These are phyloP conservation scores for Cunninghamia lanceolata DNA, from an alignment of 75 land plant genomes.

Conservation along the genomic window DNA sequence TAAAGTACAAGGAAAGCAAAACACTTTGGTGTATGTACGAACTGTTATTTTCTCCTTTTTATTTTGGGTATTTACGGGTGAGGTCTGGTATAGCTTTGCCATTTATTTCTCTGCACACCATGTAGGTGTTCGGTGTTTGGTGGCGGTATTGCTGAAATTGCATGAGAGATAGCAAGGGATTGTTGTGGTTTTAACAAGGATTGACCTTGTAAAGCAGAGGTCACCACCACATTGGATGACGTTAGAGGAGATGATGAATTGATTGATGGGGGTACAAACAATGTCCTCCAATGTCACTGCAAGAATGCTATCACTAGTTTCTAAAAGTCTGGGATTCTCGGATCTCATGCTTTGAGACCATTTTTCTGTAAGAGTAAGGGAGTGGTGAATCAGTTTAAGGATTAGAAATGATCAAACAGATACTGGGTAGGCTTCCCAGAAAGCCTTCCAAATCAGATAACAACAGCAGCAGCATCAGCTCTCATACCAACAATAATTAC, in stretches of 20 bases:
- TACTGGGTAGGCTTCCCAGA: constrained; percentile 39
- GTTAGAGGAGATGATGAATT: neutral
- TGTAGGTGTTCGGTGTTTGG: neutral
- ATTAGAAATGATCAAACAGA: constrained; percentile 41
- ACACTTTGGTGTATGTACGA: neutral
- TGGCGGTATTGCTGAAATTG: neutral
- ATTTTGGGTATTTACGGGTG: neutral
- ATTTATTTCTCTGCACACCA: neutral
- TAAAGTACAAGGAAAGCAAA: neutral
- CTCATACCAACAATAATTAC: neutral
- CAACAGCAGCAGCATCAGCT: neutral
- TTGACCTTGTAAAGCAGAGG: neutral
- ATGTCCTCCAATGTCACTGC: neutral
- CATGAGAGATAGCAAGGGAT: neutral
- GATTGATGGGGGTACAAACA: neutral
- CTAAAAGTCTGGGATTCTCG: neutral
- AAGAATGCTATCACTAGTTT: neutral
- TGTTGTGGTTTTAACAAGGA: neutral
- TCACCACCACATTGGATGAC: neutral
- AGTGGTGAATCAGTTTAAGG: neutral
- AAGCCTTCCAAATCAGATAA: constrained; percentile 38
- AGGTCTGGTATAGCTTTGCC: neutral
- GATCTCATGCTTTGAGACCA: constrained; percentile 1
- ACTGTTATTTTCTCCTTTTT: neutral
- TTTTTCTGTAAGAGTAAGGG: neutral